Conservation (phyloP, 139 green algal species). For the Chloropicon primus region DNA sequence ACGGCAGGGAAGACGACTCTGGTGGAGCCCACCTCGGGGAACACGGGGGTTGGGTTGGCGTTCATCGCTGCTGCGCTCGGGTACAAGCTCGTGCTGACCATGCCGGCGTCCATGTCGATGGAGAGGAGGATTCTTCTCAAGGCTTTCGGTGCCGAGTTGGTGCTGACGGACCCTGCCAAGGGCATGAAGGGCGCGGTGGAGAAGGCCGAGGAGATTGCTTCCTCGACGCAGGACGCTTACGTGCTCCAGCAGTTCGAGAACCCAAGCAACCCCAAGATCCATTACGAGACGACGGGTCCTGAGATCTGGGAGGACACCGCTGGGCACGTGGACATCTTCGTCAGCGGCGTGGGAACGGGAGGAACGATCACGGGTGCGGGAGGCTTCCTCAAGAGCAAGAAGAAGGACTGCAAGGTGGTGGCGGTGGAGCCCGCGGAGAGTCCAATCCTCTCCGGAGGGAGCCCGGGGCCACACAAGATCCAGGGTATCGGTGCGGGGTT, state of each 20-base stretch:
- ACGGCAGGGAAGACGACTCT: slow-evolving; percentile 74
- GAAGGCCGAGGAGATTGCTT: slow-evolving; percentile 83
- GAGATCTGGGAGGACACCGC: slow-evolving; percentile 83
- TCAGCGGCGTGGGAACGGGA: slow-evolving; percentile 86
- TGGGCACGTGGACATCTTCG: slow-evolving; percentile 78
- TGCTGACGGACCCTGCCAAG: slow-evolving; percentile 80
- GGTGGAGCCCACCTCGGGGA: slow-evolving; percentile 88
- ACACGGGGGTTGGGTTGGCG: slow-evolving; percentile 92
- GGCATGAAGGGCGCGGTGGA: slow-evolving; percentile 77
- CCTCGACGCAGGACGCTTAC: slow-evolving; percentile 52
- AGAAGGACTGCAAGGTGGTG: slow-evolving; percentile 66
- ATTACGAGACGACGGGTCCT: slow-evolving; percentile 84
- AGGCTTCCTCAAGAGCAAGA: slow-evolving; percentile 83
- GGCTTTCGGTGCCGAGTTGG: slow-evolving; percentile 80
- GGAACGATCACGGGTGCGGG: slow-evolving; percentile 91
- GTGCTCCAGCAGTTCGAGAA: slow-evolving; percentile 99
- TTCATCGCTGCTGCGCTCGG: slow-evolving; percentile 86
- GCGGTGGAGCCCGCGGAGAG: slow-evolving; percentile 91
- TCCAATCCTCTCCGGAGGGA: slow-evolving; percentile 75
- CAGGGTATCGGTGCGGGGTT: slow-evolving; percentile 96
- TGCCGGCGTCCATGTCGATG: slow-evolving; percentile 95
- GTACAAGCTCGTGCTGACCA: slow-evolving; percentile 95
- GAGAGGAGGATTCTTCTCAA: slow-evolving; percentile 83
- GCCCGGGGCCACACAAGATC: slow-evolving; percentile 93
- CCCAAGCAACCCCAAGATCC: slow-evolving; percentile 71